These are phyloP conservation scores for Jimgerdemannia flammicorona DNA, from an alignment of 192 early-diverging fungal genomes.

Conservation along the genomic window DNA sequence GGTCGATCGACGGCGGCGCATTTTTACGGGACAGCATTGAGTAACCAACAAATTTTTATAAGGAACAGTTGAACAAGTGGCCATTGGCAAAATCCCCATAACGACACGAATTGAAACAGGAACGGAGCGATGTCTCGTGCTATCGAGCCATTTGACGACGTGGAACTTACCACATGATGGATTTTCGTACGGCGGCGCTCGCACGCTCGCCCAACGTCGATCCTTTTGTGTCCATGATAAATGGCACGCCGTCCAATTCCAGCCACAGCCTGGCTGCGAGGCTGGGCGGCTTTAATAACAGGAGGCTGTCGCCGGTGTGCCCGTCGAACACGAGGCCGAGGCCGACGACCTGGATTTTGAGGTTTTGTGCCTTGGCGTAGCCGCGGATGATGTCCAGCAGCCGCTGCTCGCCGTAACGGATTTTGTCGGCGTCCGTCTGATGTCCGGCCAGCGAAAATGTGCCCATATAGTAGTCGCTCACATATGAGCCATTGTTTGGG, in stretches of 20 bases:
- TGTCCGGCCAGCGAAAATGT: conserved; percentile 19
- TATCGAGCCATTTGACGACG: no score
- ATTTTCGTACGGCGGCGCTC: conserved; percentile 68
- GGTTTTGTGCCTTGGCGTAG: conserved; percentile 57
- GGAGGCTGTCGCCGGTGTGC: conserved; percentile 24
- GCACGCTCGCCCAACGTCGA: conserved; percentile 63
- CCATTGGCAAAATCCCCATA: neutral
- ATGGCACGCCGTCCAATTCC: conserved; percentile 72
- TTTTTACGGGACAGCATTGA: neutral
- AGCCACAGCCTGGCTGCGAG: conserved; percentile 61
- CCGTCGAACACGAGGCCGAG: conserved; percentile 45
- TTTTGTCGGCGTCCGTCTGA: conserved; percentile 4
- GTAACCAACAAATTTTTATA: no score
- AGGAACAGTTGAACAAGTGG: no score
- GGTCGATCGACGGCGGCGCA: neutral
- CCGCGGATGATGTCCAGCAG: conserved; percentile 49
- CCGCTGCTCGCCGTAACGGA: conserved; percentile 40
- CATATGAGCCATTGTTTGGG: conserved; percentile 68
- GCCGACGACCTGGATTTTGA: conserved; percentile 66
- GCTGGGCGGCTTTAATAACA: conserved; percentile 36
- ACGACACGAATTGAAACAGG: neutral
- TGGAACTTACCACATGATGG: conserved; percentile 47
- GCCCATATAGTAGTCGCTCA: conserved; percentile 54
- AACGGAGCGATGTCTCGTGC: no score
- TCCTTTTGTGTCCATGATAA: conserved; percentile 64